Evolutionary conservation across 192 early-diverging fungal genomes (phyloP).

Genomic region (Podila minutissima): DNA sequence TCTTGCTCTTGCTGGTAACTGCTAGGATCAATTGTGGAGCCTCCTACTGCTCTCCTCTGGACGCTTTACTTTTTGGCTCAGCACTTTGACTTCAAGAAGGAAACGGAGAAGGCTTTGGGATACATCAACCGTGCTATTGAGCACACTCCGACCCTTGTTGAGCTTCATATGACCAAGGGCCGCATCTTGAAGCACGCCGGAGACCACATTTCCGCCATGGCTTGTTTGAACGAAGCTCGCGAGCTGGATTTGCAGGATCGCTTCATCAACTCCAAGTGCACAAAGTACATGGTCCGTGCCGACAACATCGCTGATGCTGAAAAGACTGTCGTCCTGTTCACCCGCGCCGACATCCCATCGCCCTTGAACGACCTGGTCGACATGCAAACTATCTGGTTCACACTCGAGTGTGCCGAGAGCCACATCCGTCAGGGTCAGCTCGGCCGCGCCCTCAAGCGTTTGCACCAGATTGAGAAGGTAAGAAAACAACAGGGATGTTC

Average conservation of each 20-base stretch:
- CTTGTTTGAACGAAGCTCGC: slow-evolving; percentile 87
- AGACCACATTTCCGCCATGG: slow-evolving; percentile 72
- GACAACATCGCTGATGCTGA: slow-evolving; percentile 87
- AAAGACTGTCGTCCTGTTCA: slow-evolving; percentile 85
- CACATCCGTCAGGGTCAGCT: slow-evolving; percentile 70
- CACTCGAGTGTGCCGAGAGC: slow-evolving; percentile 80
- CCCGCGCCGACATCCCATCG: slow-evolving; percentile 70
- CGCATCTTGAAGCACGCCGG: slow-evolving; percentile 94
- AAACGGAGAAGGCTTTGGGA: slow-evolving; percentile 75
- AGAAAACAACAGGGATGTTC: neutral
- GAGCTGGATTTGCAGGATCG: slow-evolving; percentile 94
- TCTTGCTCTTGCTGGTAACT: neutral
- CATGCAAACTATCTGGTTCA: slow-evolving; percentile 95
- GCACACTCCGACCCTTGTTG: slow-evolving; percentile 90
- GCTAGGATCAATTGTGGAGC: slow-evolving; percentile 66
- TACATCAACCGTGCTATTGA: slow-evolving; percentile 85
- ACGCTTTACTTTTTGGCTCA: slow-evolving; percentile 92
- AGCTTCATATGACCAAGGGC: slow-evolving; percentile 94
- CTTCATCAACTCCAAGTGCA: slow-evolving; percentile 92
- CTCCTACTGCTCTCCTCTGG: slow-evolving; percentile 86
- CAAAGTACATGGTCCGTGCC: slow-evolving; percentile 93
- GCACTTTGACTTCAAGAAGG: slow-evolving; percentile 82
- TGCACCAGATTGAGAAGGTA: slow-evolving; percentile 83
- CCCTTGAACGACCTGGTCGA: slow-evolving; percentile 85
- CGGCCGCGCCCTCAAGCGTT: slow-evolving; percentile 89